Conservation (phyloP, 2,329 filamentous ascomycete genomes). For the Xylaria sp. region DNA sequence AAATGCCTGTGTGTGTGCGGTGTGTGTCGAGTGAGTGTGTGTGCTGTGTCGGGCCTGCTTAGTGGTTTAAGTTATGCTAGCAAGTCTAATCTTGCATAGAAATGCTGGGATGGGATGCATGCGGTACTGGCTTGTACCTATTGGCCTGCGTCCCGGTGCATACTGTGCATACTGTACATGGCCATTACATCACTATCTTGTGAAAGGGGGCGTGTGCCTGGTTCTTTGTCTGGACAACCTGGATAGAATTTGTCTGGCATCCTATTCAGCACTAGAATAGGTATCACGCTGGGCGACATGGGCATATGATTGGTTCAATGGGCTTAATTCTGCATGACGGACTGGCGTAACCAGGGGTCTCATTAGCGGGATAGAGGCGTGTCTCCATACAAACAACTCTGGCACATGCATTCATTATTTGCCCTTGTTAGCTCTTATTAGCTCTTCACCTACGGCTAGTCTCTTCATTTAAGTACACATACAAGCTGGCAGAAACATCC, state of each 20-base stretch:
- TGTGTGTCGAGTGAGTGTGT: background rate
- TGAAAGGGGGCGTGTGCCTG: conserved; percentile 25
- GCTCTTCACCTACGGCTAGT: background rate
- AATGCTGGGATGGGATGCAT: conserved; percentile 5
- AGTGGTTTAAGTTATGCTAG: conserved; percentile 26
- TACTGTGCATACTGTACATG: conserved; percentile 12
- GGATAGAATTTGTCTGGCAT: background rate
- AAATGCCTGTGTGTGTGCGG: conserved; percentile 5
- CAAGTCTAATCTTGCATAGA: conserved; percentile 2
- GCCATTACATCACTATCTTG: conserved; percentile 28
- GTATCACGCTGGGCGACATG: conserved; percentile 34
- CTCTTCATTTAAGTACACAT: background rate
- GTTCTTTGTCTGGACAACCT: conserved; percentile 11
- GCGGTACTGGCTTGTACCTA: conserved; percentile 20
- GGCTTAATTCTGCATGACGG: conserved; percentile 10
- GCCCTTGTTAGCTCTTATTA: background rate
- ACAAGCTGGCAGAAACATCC: background rate
- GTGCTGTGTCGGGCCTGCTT: conserved; percentile 34
- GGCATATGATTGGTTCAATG: conserved; percentile 30
- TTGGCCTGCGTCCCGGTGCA: background rate
- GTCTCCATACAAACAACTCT: conserved; percentile 19
- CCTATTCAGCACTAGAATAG: conserved; percentile 25
- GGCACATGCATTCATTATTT: conserved; percentile 13
- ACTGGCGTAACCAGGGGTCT: conserved; percentile 20
- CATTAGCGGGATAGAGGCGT: conserved; percentile 22